Base-by-base conservation (phyloP, 1,284 basidiomycete genomes). In the Cutaneotrichosporon cyanovorans region DNA sequence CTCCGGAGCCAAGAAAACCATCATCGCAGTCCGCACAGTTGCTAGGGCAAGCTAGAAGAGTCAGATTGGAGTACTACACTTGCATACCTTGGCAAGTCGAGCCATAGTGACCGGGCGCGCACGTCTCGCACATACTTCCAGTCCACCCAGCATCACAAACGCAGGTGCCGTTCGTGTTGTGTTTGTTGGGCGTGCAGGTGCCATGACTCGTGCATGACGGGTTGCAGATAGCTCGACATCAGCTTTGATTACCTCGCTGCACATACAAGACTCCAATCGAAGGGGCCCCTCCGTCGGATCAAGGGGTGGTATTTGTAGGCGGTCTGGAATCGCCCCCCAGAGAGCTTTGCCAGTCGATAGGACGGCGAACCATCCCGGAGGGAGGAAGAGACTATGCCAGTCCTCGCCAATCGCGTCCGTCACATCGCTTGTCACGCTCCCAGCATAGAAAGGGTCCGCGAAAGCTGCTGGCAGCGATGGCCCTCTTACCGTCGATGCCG, bases 11-110 rank as follows among this genome's bases (percentile, higher is more conserved):
- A 0, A 49, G 43, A 0, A 69, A 31, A 0, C 73, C 73, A 39
- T 73, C 72, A 44, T 73, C 65, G 53, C 73, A 76, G 8, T 53
- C 37, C 2, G 59, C 49, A 50, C 73, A 74, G 18, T 58, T 53
- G 0, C 40, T 37, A 1, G 55, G 45, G 41, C 72, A 73, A 0
- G 65, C 67, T 65, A 37, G 16, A 10, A 28, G 10, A 16, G 38
- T 48, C 16, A 49, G 32, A 23, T 37, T n/a, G 11, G 20, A 10
- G 3, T 7, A n/a, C 15, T 22, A 6, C 5, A 8, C 2, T 2
- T 31, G 41, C 59, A 41, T 36, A 70, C 67, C 28, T 15, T 47
- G 25, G 45, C 74, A 76, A 0, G 41, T 33, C 0, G 58, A 40
- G 0, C 74, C 74, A 40, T 52, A 75, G 43, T 53, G 60, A 0